Evolutionary conservation across 2,329 filamentous ascomycete species (phyloP).

Genomic region (Tolypocladium pustulatum): DNA sequence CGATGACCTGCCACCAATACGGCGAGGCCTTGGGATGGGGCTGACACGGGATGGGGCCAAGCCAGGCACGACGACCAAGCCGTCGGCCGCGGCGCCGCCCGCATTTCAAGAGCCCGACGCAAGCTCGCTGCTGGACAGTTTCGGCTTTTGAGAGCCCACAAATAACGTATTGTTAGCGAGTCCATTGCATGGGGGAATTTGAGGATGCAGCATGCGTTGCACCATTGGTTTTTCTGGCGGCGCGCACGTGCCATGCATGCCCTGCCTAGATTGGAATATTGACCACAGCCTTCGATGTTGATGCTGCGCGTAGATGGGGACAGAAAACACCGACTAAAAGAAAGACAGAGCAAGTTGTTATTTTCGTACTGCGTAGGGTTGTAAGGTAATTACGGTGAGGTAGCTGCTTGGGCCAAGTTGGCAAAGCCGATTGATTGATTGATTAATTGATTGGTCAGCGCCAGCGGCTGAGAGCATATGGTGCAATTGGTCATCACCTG

Average conservation of each 20-base stretch:
- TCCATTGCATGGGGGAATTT: no score
- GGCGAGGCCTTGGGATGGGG: constrained; percentile 29
- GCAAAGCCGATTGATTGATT: background rate
- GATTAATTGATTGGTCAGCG: background rate
- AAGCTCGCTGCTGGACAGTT: constrained; percentile 79
- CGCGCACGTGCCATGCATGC: no score
- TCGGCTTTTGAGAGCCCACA: constrained; percentile 58
- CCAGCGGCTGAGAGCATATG: background rate
- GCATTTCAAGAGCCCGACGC: constrained; percentile 90
- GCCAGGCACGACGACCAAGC: constrained; percentile 20
- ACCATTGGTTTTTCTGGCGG: background rate
- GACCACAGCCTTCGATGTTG: no score
- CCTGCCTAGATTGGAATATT: no score
- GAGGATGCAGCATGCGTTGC: background rate
- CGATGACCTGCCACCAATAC: constrained; percentile 52
- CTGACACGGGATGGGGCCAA: constrained; percentile 10
- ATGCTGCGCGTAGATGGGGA: no score
- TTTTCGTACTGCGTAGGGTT: no score
- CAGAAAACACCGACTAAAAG: no score
- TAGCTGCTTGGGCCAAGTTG: background rate
- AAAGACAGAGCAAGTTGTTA: no score
- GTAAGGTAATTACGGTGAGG: no score
- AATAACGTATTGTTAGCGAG: background rate
- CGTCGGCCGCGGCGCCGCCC: constrained; percentile 52
- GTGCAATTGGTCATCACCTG: background rate